A percentile compares a stretch with the other conserved stretches of the same genome.
These are phyloP conservation scores for Fraxinus sp. DNA, from an alignment of 305 asterid species.

Conservation along the genomic window DNA sequence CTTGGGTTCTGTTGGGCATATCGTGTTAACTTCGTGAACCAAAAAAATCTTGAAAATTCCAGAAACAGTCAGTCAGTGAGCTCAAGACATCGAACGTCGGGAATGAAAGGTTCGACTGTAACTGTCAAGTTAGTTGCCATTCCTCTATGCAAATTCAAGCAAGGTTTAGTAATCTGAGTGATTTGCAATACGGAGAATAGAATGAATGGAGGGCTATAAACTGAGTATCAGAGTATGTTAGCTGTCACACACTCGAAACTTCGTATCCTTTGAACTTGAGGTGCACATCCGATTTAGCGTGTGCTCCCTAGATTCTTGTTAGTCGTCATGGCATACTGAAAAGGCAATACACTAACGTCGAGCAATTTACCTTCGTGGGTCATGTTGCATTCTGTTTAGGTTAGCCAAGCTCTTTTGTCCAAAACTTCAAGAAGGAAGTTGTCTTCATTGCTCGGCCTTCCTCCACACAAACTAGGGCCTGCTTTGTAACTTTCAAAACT, in stretches of 20 bases:
- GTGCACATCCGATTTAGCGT: neutral
- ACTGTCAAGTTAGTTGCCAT: neutral
- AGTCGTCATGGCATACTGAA: neutral
- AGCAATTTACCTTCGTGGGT: neutral
- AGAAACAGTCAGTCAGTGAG: neutral
- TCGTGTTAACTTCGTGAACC: neutral
- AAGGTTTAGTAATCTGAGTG: neutral
- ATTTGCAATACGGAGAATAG: neutral
- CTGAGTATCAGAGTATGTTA: neutral
- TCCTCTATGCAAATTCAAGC: neutral
- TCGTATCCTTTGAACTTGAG: neutral
- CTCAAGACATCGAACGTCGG: neutral
- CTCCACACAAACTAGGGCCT: too few relatives aligned
- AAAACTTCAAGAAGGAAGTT: neutral
- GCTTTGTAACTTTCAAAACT: too few relatives aligned
- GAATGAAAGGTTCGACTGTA: neutral
- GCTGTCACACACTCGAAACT: neutral
- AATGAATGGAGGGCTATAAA: neutral
- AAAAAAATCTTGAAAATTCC: neutral
- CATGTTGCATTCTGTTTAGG: neutral
- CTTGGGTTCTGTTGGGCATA: neutral
- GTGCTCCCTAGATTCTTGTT: neutral
- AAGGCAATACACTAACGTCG: neutral
- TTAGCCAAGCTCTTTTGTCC: neutral
- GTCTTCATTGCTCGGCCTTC: neutral